Base-by-base conservation (phyloP, 2,329 filamentous ascomycete genomes). In the Rhynchosporium secalis region DNA sequence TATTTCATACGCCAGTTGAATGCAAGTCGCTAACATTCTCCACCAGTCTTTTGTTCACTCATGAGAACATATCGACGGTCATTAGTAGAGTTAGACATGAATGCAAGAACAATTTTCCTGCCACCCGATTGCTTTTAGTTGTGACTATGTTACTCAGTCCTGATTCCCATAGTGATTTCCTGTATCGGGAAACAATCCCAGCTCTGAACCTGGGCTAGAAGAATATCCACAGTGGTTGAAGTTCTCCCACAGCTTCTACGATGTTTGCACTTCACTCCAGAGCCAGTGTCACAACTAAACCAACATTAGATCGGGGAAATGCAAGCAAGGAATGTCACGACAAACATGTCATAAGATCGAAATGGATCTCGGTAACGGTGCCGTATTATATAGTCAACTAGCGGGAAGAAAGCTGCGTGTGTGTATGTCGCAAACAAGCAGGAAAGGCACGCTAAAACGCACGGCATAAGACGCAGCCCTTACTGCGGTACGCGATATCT, bases 361-460 rank as follows among this genome's bases (percentile, higher is more conserved):
- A 52, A 26, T 38, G 47, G 12, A 12, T 36, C 47, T 56, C 29
- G n/a, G 4, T 6, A 15, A 4, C 29, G 13, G 7, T 29, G 29
- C 20, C 12, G 46, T 56, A 65, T 65, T 61, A 61, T 49, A 60
- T 29, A 62, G 56, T 64, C 31, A 31, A 38, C 20, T 20, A 20
- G 36, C 4, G 33, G 41, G 28, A 38, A 51, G 38, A 15, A 43
- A 20, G 49, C 33, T 61, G 58, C 15, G 41, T 59, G 45, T 51
- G 36, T 58, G 48, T 36, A 47, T n/a, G 40, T 29, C 41, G 12
- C n/a, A n/a, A 33, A 20, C 56, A 63, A 48, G 46, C 15, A 8
- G 7, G 31, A 33, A 38, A 48, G 15, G 56, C 54, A 62, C 58
- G 63, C 63, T 65, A 65, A 62, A 63, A 62, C 63, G 61, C 63